Evolutionary conservation across 2,329 filamentous ascomycete species (phyloP), one percentile per base, ranked within the genome.

Genomic region (Albophoma yamanashiensis): DNA sequence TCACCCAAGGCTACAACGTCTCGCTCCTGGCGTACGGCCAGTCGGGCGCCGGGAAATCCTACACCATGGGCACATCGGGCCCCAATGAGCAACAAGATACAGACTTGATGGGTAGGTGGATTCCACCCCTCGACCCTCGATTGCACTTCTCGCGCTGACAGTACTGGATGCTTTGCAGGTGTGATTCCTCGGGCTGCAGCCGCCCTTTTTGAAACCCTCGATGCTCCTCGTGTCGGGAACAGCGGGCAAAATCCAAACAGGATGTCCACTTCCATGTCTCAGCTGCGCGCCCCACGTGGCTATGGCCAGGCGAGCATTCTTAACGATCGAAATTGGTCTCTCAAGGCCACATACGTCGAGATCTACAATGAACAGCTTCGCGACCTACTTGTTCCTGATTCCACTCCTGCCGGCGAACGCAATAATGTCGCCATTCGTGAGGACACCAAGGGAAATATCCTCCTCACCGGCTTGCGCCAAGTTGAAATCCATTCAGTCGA

Each of bases 291-390:
- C 5, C 93, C 93, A 0, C 83, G 86, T 55, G 85, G 91, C 64
- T 94, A 95, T 66, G 68, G 60, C 39, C 72, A 73, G 60, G 70
- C 72, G 58, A 68, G 69, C 55, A 81, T 84, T 61, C 76, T 80
- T 50, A 70, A 76, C 2, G 89, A 94, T 56, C 92, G 89, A 73
- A 89, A 82, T 63, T 99, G 94, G 94, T 88, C 91, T 58, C 78
- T 99, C 68, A 96, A 89, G 73, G 94, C 93, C 14, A 97, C 92
- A 1, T 97, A 97, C 70, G 90, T 97, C 64, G 84, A 97, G 79
- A 99, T 99, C 65, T 99, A 99, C 78, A 97, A 99, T 70, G 94
- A 99, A 75, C 89, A 95, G 70, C 80, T 97, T 38, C 87, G 94
- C 67, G 94, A 99, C 78, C 81, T 99, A 20, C 81, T 99, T 42